Evolutionary conservation across 73 alveolate genomes (phyloP).

Genomic region (Paramecium bursaria): DNA sequence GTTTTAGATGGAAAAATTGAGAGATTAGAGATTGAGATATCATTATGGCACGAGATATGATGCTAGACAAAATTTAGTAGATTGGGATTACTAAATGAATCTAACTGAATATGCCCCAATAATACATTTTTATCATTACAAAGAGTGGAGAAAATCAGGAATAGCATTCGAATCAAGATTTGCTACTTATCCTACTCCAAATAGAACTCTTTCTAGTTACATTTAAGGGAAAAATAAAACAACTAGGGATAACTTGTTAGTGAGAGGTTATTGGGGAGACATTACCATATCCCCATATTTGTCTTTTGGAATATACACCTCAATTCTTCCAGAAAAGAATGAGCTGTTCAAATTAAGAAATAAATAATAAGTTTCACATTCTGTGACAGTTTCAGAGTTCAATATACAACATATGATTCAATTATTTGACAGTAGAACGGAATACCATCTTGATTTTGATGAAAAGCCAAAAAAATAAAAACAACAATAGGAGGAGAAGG

Average conservation of each 20-base stretch:
- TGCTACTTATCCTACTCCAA: conserved; percentile 89
- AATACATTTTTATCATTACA: conserved; percentile 84
- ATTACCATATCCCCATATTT: conserved; percentile 94
- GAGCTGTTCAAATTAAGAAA: conserved; percentile 90
- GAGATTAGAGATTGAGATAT: conserved; percentile 94
- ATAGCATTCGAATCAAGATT: conserved; percentile 97
- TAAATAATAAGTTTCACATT: conserved; percentile 85
- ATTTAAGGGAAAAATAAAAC: conserved; percentile 95
- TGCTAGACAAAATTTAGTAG: conserved; percentile 87
- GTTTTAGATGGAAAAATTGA: conserved; percentile 85
- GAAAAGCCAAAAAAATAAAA: conserved; percentile 71
- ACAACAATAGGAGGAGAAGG: conserved; percentile 78
- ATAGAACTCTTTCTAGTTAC: conserved; percentile 94
- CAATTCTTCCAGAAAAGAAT: conserved; percentile 84
- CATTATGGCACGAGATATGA: conserved; percentile 93
- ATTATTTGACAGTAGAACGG: conserved; percentile 86
- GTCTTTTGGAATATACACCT: conserved; percentile 90
- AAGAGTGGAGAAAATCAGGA: conserved; percentile 97
- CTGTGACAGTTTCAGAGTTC: conserved; percentile 78
- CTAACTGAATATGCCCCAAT: conserved; percentile 86
- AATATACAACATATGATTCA: conserved; percentile 83
- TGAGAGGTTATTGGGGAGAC: conserved; percentile 99
- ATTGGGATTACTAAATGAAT: conserved; percentile 96
- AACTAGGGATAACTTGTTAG: conserved; percentile 93
- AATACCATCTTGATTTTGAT: conserved; percentile 70